phyloP scores from a whole-genome alignment of 805 yeast genomes.

The Metschnikowia kunwiensis region DNA sequence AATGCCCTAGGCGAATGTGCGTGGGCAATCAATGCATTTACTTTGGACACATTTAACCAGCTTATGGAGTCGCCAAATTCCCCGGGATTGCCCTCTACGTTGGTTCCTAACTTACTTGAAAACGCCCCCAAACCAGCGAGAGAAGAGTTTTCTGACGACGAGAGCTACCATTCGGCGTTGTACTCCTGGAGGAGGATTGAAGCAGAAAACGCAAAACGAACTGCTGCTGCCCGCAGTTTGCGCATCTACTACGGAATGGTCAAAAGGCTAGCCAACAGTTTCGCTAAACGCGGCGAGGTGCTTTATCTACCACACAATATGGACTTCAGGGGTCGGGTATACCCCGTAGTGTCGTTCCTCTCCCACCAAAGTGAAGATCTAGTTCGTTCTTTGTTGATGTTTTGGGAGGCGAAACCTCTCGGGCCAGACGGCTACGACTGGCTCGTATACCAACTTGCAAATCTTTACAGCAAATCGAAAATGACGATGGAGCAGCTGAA shows the following conservation, averaged over 20 bases:
- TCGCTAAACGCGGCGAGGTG: slow-evolving; percentile 31
- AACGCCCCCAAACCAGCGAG: slow-evolving; percentile 3
- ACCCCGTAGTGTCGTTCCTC: slow-evolving; percentile 36
- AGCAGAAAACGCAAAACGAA: not conserved
- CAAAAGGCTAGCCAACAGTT: slow-evolving; percentile 24
- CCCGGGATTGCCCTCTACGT: slow-evolving; percentile 13
- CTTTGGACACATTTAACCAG: slow-evolving; percentile 23
- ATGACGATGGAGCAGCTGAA: slow-evolving; percentile 24
- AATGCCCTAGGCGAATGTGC: slow-evolving; percentile 28
- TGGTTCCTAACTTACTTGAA: slow-evolving; percentile 5
- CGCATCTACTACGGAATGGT: slow-evolving; percentile 19
- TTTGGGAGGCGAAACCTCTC: slow-evolving; percentile 36
- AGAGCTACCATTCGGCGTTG: slow-evolving; percentile 1
- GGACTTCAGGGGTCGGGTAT: slow-evolving; percentile 43
- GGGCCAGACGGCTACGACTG: slow-evolving; percentile 36
- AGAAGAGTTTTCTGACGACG: slow-evolving; percentile 3
- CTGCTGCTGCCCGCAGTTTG: slow-evolving; percentile 3
- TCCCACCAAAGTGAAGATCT: slow-evolving; percentile 37
- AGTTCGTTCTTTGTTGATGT: slow-evolving; percentile 33
- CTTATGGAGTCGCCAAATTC: slow-evolving; percentile 21
- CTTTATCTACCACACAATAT: slow-evolving; percentile 36
- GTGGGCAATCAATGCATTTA: slow-evolving; percentile 36
- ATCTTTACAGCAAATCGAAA: slow-evolving; percentile 30
- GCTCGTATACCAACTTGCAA: slow-evolving; percentile 40
- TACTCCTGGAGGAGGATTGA: slow-evolving; percentile 7